A percentile compares a stretch with the other conserved stretches of the same genome.
These are phyloP conservation scores for Mortierella hygrophila DNA, from an alignment of 192 early-diverging fungal genomes.

Conservation along the genomic window DNA sequence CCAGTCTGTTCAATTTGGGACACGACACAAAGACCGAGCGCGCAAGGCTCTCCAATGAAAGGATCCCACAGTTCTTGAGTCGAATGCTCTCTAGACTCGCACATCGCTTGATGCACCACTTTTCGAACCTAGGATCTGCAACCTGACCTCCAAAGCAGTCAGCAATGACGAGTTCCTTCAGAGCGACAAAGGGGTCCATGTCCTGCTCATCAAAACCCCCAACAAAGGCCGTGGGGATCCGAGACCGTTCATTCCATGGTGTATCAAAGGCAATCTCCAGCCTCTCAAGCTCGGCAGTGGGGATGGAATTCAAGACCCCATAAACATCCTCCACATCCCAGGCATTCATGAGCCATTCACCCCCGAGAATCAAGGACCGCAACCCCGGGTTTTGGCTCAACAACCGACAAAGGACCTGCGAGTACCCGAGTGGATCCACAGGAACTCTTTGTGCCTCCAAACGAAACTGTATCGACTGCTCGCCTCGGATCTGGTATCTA, in stretches of 20 bases:
- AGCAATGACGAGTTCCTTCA: neutral
- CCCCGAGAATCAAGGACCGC: neutral
- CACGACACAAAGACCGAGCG: no score
- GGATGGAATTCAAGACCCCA: neutral
- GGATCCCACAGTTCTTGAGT: neutral
- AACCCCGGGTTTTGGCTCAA: neutral
- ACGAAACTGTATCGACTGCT: neutral
- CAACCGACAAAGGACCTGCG: neutral
- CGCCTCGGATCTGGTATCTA: neutral
- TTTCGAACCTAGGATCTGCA: neutral
- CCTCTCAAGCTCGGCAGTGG: neutral
- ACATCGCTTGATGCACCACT: neutral
- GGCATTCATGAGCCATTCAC: neutral
- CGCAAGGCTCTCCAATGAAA: no score
- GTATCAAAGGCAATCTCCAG: neutral
- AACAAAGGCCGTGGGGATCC: no score
- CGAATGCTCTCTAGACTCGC: neutral
- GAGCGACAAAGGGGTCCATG: neutral
- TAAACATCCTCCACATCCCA: neutral
- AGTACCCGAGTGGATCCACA: neutral
- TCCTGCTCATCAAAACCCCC: neutral
- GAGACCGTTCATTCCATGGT: no score
- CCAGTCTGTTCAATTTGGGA: neutral
- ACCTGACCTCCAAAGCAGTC: neutral
- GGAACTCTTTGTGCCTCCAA: neutral